Evolutionary conservation across 257 asterid genomes (phyloP).

Genomic region (Penstemon barbatus): DNA sequence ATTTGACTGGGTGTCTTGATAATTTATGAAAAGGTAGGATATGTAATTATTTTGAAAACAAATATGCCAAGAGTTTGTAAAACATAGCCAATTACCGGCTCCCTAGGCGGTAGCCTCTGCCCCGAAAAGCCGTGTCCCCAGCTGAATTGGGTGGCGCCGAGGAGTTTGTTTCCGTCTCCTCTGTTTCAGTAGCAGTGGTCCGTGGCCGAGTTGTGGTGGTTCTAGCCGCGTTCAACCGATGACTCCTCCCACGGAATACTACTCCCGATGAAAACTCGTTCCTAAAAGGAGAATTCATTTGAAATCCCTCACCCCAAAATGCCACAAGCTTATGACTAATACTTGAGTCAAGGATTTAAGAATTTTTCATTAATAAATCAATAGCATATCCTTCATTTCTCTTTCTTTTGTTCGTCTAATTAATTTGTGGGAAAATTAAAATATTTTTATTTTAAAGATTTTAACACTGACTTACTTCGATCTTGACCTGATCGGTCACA

Average conservation of each 20-base stretch:
- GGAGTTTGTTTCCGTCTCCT: slow-evolving; percentile 15
- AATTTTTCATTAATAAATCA: too few relatives aligned
- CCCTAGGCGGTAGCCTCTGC: slow-evolving; percentile 48
- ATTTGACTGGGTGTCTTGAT: too few relatives aligned
- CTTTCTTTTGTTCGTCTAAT: too few relatives aligned
- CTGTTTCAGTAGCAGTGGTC: slow-evolving; percentile 13
- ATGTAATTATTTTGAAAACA: too few relatives aligned
- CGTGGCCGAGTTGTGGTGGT: slow-evolving; percentile 21
- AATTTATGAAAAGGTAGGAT: too few relatives aligned
- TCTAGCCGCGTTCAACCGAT: slow-evolving; percentile 33
- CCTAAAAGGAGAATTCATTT: slow-evolving; percentile 45
- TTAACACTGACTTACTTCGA: too few relatives aligned
- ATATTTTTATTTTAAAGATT: too few relatives aligned
- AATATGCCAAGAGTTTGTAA: too few relatives aligned
- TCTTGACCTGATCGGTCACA: too few relatives aligned
- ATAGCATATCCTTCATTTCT: too few relatives aligned
- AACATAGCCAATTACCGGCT: slow-evolving; percentile 19
- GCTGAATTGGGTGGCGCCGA: slow-evolving; percentile 20
- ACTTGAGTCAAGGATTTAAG: slow-evolving; percentile 27
- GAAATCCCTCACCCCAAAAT: slow-evolving; percentile 56
- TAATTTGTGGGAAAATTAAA: too few relatives aligned
- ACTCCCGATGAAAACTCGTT: slow-evolving; percentile 27
- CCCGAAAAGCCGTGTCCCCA: slow-evolving; percentile 37
- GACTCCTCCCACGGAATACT: slow-evolving; percentile 44
- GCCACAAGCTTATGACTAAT: slow-evolving; percentile 49